Percentiles rank a stretch among this genome's conserved stretches.
Evolutionary conservation across 2,329 filamentous ascomycete species (phyloP).

Genomic region (Calcarisporium arbuscula): DNA sequence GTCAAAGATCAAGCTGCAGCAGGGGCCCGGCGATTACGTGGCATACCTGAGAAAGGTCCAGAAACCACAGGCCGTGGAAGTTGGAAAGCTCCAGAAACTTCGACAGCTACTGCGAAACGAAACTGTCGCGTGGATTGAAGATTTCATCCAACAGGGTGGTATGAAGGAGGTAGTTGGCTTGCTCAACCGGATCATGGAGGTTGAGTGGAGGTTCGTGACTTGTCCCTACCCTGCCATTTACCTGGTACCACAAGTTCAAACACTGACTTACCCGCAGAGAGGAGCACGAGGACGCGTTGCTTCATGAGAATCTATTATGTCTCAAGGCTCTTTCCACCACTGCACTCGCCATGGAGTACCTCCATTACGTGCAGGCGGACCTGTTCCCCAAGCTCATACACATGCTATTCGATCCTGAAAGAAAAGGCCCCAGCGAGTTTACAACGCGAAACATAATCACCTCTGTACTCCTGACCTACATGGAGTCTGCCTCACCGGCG

Average conservation of each 20-base stretch:
- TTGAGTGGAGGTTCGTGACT: conserved; percentile 74
- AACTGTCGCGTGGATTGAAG: conserved; percentile 90
- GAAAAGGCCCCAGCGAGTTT: conserved; percentile 95
- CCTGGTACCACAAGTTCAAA: not conserved
- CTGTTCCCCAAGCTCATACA: conserved; percentile 80
- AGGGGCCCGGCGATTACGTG: conserved; percentile 78
- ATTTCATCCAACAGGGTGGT: conserved; percentile 81
- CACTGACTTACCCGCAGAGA: conserved; percentile 50
- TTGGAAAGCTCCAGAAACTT: conserved; percentile 93
- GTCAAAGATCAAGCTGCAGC: conserved; percentile 65
- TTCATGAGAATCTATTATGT: conserved; percentile 88
- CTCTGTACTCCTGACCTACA: conserved; percentile 81
- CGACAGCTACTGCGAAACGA: conserved; percentile 86
- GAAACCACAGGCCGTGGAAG: conserved; percentile 77
- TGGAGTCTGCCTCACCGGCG: conserved; percentile 57
- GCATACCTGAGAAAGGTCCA: conserved; percentile 74
- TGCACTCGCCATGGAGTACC: conserved; percentile 73
- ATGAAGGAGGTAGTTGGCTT: conserved; percentile 87
- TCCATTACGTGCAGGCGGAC: conserved; percentile 70
- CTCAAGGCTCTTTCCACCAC: conserved; percentile 94
- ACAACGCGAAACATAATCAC: conserved; percentile 87
- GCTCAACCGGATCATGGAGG: conserved; percentile 84
- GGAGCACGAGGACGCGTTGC: conserved; percentile 87
- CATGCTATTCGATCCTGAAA: conserved; percentile 96
- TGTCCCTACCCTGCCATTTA: not conserved